Evolutionary conservation across 2,329 filamentous ascomycete species (phyloP).

Genomic region (Mycosphaerella arachidis): DNA sequence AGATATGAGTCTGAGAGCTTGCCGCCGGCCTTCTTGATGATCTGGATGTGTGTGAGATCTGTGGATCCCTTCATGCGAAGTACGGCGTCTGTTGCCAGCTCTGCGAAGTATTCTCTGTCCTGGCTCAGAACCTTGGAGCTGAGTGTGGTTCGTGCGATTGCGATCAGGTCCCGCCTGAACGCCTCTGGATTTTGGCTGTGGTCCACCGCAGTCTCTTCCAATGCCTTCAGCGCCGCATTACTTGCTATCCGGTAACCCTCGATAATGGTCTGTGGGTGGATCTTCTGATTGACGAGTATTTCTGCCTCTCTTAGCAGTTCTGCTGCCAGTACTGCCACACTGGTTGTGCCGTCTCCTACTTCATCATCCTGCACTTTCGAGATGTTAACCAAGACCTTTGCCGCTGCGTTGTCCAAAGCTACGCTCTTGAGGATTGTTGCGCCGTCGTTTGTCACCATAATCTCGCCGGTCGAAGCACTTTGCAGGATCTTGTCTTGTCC

Average conservation of each 20-base stretch:
- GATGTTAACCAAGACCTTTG: constrained; percentile 97
- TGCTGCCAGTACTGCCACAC: constrained; percentile 91
- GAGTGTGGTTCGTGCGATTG: constrained; percentile 90
- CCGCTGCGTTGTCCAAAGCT: constrained; percentile 94
- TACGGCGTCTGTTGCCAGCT: constrained; percentile 85
- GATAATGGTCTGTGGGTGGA: constrained; percentile 98
- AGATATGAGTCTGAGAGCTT: constrained; percentile 97
- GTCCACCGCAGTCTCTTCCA: constrained; percentile 81
- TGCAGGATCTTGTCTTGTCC: constrained; percentile 79
- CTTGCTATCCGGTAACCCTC: constrained; percentile 98
- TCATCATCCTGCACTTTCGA: constrained; percentile 99
- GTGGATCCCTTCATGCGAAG: constrained; percentile 83
- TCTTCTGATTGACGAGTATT: constrained; percentile 95
- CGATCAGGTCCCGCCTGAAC: constrained; percentile 83
- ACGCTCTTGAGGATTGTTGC: constrained; percentile 98
- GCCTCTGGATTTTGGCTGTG: constrained; percentile 77
- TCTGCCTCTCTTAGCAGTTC: constrained; percentile 95
- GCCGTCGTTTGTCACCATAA: constrained; percentile 98
- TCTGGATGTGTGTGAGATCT: constrained; percentile 95
- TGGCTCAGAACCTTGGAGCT: constrained; percentile 96
- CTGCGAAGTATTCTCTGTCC: constrained; percentile 86
- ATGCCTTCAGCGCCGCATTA: constrained; percentile 74
- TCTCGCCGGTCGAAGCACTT: constrained; percentile 79
- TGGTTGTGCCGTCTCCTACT: constrained; percentile 95
- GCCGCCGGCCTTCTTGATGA: constrained; percentile 98